A percentile compares a stretch with the other conserved stretches of the same genome.
Conservation (phyloP, 2,329 filamentous ascomycete species). For the Aspergillus terreus region DNA sequence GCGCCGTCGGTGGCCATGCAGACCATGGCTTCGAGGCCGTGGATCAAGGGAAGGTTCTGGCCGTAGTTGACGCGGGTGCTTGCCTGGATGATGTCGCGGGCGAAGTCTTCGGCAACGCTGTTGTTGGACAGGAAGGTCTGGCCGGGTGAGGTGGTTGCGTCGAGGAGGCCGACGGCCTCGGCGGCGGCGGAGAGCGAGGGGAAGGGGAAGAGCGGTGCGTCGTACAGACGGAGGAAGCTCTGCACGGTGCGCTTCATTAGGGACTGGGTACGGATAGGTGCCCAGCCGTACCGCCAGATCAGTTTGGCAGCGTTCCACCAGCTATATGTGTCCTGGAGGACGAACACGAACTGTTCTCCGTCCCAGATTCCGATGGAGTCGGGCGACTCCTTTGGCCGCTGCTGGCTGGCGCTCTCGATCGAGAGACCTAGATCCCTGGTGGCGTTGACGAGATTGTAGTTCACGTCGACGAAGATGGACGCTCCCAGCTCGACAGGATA, state of each 20-base stretch:
- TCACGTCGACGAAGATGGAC: conserved; percentile 84
- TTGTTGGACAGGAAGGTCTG: conserved; percentile 67
- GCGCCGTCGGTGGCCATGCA: conserved; percentile 87
- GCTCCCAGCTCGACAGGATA: conserved; percentile 81
- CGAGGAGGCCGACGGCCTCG: conserved; percentile 63
- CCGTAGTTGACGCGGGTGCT: conserved; percentile 93
- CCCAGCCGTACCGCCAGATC: conserved; percentile 78
- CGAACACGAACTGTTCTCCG: conserved; percentile 68
- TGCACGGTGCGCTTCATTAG: conserved; percentile 68
- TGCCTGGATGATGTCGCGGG: conserved; percentile 80
- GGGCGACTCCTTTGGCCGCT: conserved; percentile 42
- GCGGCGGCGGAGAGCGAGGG: conserved; percentile 66
- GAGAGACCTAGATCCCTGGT: conserved; percentile 67
- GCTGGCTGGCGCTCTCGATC: conserved; percentile 46
- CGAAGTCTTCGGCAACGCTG: conserved; percentile 64
- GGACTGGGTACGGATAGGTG: conserved; percentile 68
- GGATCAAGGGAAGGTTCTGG: conserved; percentile 79
- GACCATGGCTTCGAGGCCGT: conserved; percentile 86
- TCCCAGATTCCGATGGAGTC: conserved; percentile 78
- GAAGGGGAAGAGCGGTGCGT: conserved; percentile 80
- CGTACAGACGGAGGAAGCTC: conserved; percentile 76
- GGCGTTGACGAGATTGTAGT: conserved; percentile 75
- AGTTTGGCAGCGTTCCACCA: conserved; percentile 82
- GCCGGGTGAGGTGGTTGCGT: conserved; percentile 67
- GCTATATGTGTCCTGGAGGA: conserved; percentile 56